Percentiles rank a stretch among this genome's conserved stretches.
phyloP scores from a whole-genome alignment of 176 grass and related monocot genomes.

The Oryza glaberrima region DNA sequence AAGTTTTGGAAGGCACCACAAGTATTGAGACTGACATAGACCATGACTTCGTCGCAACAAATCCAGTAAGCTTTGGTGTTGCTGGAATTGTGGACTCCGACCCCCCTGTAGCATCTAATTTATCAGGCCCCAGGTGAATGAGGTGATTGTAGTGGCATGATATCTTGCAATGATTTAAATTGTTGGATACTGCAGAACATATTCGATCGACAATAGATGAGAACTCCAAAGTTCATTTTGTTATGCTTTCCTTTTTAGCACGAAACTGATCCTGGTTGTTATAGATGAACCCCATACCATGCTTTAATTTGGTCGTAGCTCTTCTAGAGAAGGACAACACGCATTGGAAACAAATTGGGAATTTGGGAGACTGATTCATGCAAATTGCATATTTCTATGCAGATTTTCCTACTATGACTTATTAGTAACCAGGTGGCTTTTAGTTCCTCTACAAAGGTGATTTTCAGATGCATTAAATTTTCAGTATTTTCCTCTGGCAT shows the following conservation, averaged over 20 bases:
- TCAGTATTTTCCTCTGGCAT: neutral
- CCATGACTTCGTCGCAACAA: constrained; percentile 32
- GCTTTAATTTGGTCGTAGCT: neutral
- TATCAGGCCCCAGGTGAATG: constrained; percentile 45
- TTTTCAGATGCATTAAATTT: no score
- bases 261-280: neutral
- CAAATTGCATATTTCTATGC: neutral
- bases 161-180: neutral
- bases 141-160: neutral
- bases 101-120: constrained; percentile 22
- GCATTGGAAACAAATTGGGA: neutral
- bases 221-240: neutral
- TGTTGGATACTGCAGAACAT: neutral
- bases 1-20: constrained; percentile 52
- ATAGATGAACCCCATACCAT: neutral
- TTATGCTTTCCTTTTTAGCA: neutral
- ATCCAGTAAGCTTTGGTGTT: neutral
- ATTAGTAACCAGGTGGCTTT: neutral
- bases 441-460: no score
- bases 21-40: constrained; percentile 28
- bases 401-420: neutral
- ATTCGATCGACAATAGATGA: no score
- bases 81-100: constrained; percentile 8
- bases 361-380: neutral
- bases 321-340: neutral